Conservation (phyloP, 2,329 filamentous ascomycete genomes). For the Myotisia sp. region DNA sequence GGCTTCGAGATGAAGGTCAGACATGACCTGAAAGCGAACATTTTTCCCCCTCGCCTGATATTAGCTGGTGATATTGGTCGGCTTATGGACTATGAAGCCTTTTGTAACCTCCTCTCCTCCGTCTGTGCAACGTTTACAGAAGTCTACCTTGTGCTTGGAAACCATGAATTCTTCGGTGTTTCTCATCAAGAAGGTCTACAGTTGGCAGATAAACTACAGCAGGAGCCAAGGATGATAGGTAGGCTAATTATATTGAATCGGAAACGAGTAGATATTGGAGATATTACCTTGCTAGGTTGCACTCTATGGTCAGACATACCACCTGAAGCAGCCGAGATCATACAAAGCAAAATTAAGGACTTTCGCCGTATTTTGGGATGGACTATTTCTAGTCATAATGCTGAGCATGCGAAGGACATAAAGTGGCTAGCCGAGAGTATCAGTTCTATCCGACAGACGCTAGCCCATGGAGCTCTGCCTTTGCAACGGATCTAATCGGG, state of each 20-base stretch:
- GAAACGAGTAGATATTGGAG: conserved; percentile 13
- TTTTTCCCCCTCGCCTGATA: conserved; percentile 13
- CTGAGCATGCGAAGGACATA: conserved; percentile 33
- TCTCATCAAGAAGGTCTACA: conserved; percentile 14
- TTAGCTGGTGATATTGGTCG: conserved; percentile 24
- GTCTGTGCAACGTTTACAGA: conserved; percentile 16
- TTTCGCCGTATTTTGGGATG: conserved; percentile 39
- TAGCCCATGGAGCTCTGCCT: conserved; percentile 37
- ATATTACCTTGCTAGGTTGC: conserved; percentile 39
- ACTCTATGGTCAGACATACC: conserved; percentile 42
- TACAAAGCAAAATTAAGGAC: conserved; percentile 36
- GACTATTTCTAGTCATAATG: conserved; percentile 37
- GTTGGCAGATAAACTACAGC: conserved; percentile 12
- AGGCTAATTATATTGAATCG: conserved; percentile 14
- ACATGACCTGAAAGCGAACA: conserved; percentile 8
- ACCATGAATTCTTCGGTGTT: conserved; percentile 27
- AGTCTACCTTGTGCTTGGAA: conserved; percentile 23
- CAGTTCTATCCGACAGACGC: conserved; percentile 11
- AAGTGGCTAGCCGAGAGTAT: conserved; percentile 36
- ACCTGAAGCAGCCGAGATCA: conserved; percentile 22
- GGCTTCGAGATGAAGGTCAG: conserved; percentile 10
- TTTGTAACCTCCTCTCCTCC: conserved; percentile 16
- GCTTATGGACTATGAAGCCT: conserved; percentile 15
- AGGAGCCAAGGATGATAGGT: conserved; percentile 11
- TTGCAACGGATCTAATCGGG: conserved; percentile 15